Evolutionary conservation across 164 flowering plant genomes (phyloP).

Genomic region (Warburgia ugandensis): DNA sequence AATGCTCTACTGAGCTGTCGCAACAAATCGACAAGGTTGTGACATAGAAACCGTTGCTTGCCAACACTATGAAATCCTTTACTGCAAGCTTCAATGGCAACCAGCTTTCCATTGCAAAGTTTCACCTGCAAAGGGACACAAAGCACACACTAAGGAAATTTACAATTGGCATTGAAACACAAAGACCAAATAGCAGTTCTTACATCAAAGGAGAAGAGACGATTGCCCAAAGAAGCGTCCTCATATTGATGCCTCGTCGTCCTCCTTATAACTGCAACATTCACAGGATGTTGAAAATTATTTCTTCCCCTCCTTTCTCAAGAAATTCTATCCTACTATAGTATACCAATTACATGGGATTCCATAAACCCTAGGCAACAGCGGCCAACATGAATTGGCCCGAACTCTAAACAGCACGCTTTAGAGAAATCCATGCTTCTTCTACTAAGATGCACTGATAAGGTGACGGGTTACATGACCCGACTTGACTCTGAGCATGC

Average conservation of each 20-base stretch:
- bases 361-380: background rate
- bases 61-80: conserved; percentile 75
- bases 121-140: conserved; percentile 50
- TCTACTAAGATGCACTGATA: too few relatives aligned
- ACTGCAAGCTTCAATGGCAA: conserved; percentile 65
- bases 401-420: too few relatives aligned
- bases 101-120: conserved; percentile 87
- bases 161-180: background rate
- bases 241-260: conserved; percentile 36
- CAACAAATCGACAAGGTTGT: conserved; percentile 85
- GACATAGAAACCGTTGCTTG: conserved; percentile 63
- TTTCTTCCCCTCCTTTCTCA: too few relatives aligned
- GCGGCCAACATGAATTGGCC: background rate
- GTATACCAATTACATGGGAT: background rate
- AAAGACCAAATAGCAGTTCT: conserved; percentile 7
- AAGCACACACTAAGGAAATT: background rate
- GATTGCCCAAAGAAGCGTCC: conserved; percentile 39
- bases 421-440: too few relatives aligned
- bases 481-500: too few relatives aligned
- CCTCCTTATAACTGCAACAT: conserved; percentile 60
- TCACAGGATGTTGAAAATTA: background rate
- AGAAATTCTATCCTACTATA: background rate
- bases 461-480: too few relatives aligned
- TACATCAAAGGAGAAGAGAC: conserved; percentile 79
- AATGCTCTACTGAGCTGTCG: conserved; percentile 89